Conservation (phyloP, 768 basidiomycete genomes). For the Panellus pusillus region DNA sequence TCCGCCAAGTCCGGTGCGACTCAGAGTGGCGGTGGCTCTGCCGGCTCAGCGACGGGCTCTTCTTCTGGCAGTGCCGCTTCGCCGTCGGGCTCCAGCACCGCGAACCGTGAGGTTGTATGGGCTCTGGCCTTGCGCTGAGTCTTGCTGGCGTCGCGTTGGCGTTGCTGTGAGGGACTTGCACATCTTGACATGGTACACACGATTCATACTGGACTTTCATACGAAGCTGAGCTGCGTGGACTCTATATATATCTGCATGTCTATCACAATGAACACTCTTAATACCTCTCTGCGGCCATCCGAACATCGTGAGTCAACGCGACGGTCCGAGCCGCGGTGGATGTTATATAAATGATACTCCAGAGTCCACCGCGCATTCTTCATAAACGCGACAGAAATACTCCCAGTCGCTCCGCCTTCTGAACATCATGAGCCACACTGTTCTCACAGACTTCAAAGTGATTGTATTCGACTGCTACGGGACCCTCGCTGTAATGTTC, state of each 20-base stretch:
- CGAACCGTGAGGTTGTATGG: constrained; percentile 5
- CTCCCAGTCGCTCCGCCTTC: too few species aligned
- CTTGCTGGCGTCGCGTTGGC: constrained; percentile 12
- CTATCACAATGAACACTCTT: too few species aligned
- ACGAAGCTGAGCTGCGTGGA: too few species aligned
- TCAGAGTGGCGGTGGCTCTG: not conserved
- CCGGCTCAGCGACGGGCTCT: not conserved
- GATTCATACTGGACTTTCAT: too few species aligned
- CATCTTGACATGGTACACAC: not conserved
- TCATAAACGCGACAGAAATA: too few species aligned
- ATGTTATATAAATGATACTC: too few species aligned
- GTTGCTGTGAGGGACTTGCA: not conserved
- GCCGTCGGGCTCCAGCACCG: not conserved
- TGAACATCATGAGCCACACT: not conserved
- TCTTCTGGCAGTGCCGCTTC: not conserved
- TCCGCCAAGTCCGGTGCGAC: not conserved
- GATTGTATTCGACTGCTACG: constrained; percentile 77
- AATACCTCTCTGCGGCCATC: too few species aligned
- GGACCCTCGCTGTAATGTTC: constrained; percentile 57
- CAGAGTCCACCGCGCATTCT: too few species aligned
- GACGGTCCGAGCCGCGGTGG: too few species aligned
- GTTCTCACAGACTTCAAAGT: constrained; percentile 45
- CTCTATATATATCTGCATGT: too few species aligned
- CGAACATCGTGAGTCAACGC: too few species aligned
- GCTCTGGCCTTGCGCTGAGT: constrained; percentile 8